A percentile compares a stretch with the other conserved stretches of the same genome.
phyloP scores from a whole-genome alignment of 2,329 filamentous ascomycete genomes.

The Ophiostoma ulmi region DNA sequence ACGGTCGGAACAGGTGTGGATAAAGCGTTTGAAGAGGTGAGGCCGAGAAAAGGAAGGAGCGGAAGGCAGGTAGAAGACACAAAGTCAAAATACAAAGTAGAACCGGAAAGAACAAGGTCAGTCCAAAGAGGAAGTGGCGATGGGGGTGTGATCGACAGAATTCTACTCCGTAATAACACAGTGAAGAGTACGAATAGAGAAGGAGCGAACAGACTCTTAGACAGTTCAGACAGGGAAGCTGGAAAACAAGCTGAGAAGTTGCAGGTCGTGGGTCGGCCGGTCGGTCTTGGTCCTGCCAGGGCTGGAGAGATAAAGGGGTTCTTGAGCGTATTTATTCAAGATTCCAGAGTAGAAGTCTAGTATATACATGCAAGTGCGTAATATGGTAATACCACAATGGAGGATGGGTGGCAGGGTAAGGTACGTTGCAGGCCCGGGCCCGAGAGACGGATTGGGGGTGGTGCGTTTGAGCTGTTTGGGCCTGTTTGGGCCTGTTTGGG shows the following conservation, averaged over 20 bases:
- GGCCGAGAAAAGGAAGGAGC: neutral
- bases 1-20: neutral
- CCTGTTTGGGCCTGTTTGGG: too few relatives aligned
- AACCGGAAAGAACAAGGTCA: slow-evolving; percentile 4
- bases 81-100: neutral
- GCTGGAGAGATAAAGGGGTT: slow-evolving; percentile 8
- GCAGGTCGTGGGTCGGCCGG: neutral
- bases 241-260: slow-evolving; percentile 7
- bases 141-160: slow-evolving; percentile 4
- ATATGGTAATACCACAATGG: neutral
- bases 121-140: slow-evolving; percentile 9
- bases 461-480: neutral
- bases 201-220: neutral
- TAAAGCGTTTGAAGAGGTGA: neutral
- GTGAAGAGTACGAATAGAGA: neutral
- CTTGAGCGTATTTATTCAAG: neutral
- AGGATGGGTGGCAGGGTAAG: slow-evolving; percentile 1
- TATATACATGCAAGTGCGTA: neutral
- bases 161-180: neutral
- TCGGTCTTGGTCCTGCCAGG: slow-evolving; percentile 10
- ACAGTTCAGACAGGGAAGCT: neutral
- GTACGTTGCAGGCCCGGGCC: neutral
- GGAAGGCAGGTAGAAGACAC: neutral
- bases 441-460: neutral
- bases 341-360: neutral